phyloP scores from a whole-genome alignment of 2,329 filamentous ascomycete species.

The Verticillium albo-atrum region DNA sequence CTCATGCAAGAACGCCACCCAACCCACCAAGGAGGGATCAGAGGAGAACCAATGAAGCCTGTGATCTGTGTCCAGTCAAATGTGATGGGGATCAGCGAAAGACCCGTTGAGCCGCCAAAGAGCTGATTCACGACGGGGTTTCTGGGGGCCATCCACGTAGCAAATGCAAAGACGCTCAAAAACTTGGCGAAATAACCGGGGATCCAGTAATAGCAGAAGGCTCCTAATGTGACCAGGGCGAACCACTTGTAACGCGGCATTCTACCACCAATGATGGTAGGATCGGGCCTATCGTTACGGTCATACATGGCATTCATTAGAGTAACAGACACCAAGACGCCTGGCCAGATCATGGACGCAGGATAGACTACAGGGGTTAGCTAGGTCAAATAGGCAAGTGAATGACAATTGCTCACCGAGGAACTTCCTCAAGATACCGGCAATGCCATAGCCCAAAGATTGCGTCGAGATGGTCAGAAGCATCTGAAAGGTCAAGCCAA shows the following conservation, averaged over 20 bases:
- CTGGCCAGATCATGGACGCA: conserved; percentile 72
- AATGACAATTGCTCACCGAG: conserved; percentile 34
- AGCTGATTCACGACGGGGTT: conserved; percentile 67
- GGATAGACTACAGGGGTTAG: conserved; percentile 43
- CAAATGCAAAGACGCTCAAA: conserved; percentile 65
- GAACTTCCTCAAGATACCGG: conserved; percentile 62
- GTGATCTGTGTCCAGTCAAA: conserved; percentile 74
- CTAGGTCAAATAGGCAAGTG: conserved; percentile 10
- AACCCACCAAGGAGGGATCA: conserved; percentile 63
- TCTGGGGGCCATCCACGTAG: conserved; percentile 68
- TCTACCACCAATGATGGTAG: conserved; percentile 53
- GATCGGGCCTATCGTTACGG: conserved; percentile 42
- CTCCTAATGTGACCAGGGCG: conserved; percentile 47
- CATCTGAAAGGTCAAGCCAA: conserved; percentile 62
- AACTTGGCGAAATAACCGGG: conserved; percentile 66
- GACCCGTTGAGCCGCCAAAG: conserved; percentile 64
- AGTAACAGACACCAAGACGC: conserved; percentile 60
- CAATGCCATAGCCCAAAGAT: conserved; percentile 65
- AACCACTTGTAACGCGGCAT: conserved; percentile 67
- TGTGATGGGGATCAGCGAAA: conserved; percentile 66
- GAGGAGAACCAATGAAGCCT: conserved; percentile 62
- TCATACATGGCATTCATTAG: conserved; percentile 73
- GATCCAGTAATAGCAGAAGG: conserved; percentile 65
- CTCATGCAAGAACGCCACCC: background rate
- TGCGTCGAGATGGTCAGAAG: conserved; percentile 65